Base-by-base conservation (phyloP, 1,284 basidiomycete species). In the Papiliotrema flavescens region DNA sequence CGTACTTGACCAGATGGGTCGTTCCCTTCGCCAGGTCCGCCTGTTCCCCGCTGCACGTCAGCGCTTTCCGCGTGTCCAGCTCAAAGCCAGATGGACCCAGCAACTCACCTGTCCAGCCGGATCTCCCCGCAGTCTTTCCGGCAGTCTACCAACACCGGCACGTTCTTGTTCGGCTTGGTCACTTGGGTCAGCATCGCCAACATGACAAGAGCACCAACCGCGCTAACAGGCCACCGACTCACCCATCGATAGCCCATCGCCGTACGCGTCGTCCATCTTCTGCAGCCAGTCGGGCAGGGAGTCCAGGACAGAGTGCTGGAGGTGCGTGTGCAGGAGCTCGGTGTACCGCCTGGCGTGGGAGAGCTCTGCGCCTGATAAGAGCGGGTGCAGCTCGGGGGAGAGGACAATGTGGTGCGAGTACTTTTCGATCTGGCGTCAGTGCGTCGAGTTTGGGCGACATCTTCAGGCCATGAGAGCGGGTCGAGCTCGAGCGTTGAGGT, bases 81-180 rank as follows among this genome's bases (percentile, higher is more conserved):
- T 36, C 41, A 8, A 26, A 2, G 22, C 14, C 28, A 19, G 14
- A 13, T 23, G 11, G 19, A 9, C 9, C 5, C 19, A 13, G 9
- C 35, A 7, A 67, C 72, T 59, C 52, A 93, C 90, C 89, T 85
- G 36, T 86, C 86, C 19, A 92, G 75, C 32, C 79, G 77, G 45
- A 90, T 81, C 7, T 84, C 83, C 1, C 85, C 84, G 72, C 89
- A 89, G 49, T 82, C 80, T 51, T 81, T 78, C 19, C 85, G 79
- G 13, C 89, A 89, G 69, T 86, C 88, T 1, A 88, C 85, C 66
- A 94, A 87, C 1, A 95, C 88, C 0, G 88, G 84, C 0, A 81
- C 80, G 13, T 81, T 79, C 62, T 82, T 84, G 66, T 91, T 86
- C 1, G 91, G 90, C 61, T 83, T 80, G 0, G 85, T 80, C 13